A percentile compares a stretch with the other conserved stretches of the same genome.
Evolutionary conservation across 176 grass and related monocot genomes (phyloP).

Genomic region (Oryza punctata): DNA sequence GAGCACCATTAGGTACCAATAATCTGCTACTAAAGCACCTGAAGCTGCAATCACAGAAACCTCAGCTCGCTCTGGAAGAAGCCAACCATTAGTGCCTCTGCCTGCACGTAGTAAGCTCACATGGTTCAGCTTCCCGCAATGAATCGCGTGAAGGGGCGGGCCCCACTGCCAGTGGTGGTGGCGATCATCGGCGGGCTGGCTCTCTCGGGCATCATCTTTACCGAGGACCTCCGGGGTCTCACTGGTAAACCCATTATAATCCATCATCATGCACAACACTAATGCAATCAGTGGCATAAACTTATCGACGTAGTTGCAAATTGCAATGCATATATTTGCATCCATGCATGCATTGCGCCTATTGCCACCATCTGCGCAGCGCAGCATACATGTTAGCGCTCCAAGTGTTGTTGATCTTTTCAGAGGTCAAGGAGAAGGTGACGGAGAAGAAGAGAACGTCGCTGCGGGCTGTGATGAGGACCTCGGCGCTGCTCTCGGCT

Average conservation of each 20-base stretch:
- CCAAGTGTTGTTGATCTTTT: neutral
- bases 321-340: neutral
- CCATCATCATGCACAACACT: constrained; percentile 41
- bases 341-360: neutral
- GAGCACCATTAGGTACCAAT: neutral
- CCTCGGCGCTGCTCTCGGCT: neutral
- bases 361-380: neutral
- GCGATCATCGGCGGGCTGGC: constrained; percentile 64
- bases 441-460: neutral
- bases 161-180: constrained; percentile 61
- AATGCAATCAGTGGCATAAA: neutral
- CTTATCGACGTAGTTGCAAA: neutral
- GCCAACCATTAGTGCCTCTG: neutral
- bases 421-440: constrained; percentile 34
- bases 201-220: constrained; percentile 65
- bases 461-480: neutral
- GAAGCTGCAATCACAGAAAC: neutral
- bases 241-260: constrained; percentile 49
- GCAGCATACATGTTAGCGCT: neutral
- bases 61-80: neutral
- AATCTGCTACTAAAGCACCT: constrained; percentile 23
- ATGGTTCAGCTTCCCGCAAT: constrained; percentile 31
- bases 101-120: neutral
- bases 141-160: constrained; percentile 54
- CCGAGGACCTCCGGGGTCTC: constrained; percentile 71